These are phyloP conservation scores for Pestalotiopsis sp. DNA, from an alignment of 2,329 filamentous ascomycete genomes.

Conservation along the genomic window DNA sequence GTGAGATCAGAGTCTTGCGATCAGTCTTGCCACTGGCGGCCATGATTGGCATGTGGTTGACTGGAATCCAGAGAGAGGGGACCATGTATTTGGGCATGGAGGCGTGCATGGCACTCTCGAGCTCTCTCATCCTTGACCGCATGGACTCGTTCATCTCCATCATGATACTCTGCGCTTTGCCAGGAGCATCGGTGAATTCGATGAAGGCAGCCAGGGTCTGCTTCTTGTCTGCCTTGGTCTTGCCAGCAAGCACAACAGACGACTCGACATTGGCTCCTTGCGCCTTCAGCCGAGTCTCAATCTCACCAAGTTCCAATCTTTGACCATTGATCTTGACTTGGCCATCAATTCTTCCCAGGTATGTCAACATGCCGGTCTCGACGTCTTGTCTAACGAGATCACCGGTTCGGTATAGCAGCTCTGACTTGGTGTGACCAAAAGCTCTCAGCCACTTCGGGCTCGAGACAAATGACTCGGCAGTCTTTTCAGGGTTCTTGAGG, in stretches of 20 bases:
- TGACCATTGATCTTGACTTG: constrained; percentile 45
- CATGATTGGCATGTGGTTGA: not conserved
- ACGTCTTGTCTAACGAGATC: constrained; percentile 34
- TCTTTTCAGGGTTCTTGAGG: constrained; percentile 26
- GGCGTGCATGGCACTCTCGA: not conserved
- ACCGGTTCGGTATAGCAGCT: constrained; percentile 38
- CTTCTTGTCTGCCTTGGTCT: constrained; percentile 10
- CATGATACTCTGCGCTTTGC: not conserved
- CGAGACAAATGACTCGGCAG: constrained; percentile 24
- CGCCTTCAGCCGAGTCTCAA: constrained; percentile 24
- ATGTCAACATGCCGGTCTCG: constrained; percentile 33
- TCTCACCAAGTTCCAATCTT: constrained; percentile 47
- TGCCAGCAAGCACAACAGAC: constrained; percentile 12
- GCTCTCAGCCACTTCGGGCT: constrained; percentile 16
- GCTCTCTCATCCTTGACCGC: not conserved
- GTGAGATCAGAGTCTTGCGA: constrained; percentile 4
- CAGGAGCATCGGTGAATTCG: not conserved
- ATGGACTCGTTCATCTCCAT: constrained; percentile 2
- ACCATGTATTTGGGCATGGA: constrained; percentile 7
- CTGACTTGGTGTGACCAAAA: constrained; percentile 20
- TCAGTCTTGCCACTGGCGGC: constrained; percentile 10
- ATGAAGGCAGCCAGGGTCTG: not conserved
- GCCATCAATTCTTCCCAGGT: constrained; percentile 39
- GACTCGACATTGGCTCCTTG: constrained; percentile 7
- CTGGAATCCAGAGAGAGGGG: constrained; percentile 4